A percentile compares a stretch with the other conserved stretches of the same genome.
phyloP scores from a whole-genome alignment of 2,329 filamentous ascomycete genomes.

The Beauveria caledonica region DNA sequence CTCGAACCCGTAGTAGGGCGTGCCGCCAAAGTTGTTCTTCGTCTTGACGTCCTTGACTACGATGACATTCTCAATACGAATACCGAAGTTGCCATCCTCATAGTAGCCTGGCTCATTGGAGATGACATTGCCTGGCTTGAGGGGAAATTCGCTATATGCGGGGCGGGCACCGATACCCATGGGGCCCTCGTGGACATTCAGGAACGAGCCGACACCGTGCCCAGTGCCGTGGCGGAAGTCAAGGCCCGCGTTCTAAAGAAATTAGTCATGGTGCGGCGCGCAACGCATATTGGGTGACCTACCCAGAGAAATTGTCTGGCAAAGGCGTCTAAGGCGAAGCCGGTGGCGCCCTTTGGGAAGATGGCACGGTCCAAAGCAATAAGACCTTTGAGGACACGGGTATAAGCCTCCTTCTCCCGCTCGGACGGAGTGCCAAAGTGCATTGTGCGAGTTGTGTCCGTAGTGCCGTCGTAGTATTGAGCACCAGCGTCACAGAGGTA shows the following conservation, averaged over 20 bases:
- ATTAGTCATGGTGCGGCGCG: constrained; percentile 15
- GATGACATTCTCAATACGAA: constrained; percentile 93
- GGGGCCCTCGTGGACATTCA: constrained; percentile 96
- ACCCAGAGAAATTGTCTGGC: constrained; percentile 92
- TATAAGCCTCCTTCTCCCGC: constrained; percentile 83
- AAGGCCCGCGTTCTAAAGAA: constrained; percentile 51
- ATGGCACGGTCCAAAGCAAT: constrained; percentile 79
- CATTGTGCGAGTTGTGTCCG: constrained; percentile 86
- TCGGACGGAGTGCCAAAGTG: constrained; percentile 82
- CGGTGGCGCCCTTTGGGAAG: constrained; percentile 92
- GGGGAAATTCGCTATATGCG: constrained; percentile 82
- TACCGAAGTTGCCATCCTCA: constrained; percentile 88
- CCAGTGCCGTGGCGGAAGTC: constrained; percentile 96
- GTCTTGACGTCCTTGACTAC: constrained; percentile 87
- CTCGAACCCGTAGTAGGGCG: constrained; percentile 90
- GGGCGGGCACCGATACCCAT: constrained; percentile 92
- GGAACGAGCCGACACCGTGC: constrained; percentile 87
- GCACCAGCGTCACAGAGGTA: constrained; percentile 96
- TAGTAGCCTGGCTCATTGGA: constrained; percentile 97
- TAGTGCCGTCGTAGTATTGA: constrained; percentile 94
- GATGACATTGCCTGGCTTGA: constrained; percentile 87
- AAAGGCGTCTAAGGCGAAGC: constrained; percentile 80
- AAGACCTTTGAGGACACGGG: constrained; percentile 87
- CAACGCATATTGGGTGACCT: constrained; percentile 19
- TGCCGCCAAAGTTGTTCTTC: constrained; percentile 81